Percentiles rank a stretch among this genome's conserved stretches.
These are phyloP conservation scores for Myotisia sp. DNA, from an alignment of 2,329 filamentous ascomycete genomes.

Conservation along the genomic window DNA sequence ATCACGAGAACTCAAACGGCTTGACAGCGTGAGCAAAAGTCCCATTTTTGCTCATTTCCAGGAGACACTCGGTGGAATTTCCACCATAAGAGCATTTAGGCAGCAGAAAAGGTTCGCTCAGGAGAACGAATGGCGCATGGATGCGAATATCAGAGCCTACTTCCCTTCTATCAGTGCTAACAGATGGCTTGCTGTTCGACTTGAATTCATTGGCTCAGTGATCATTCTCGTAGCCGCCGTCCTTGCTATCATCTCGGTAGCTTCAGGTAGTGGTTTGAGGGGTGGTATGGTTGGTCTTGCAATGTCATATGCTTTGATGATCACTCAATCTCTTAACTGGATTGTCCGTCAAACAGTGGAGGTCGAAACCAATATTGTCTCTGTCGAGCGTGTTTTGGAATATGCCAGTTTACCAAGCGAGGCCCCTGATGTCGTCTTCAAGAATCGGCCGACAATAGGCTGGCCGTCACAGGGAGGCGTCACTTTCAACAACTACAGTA, in stretches of 20 bases:
- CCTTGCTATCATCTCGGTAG: conserved; percentile 67
- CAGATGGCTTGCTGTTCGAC: conserved; percentile 83
- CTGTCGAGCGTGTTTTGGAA: conserved; percentile 91
- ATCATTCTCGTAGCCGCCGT: conserved; percentile 81
- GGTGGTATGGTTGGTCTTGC: conserved; percentile 74
- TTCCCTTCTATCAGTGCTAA: conserved; percentile 91
- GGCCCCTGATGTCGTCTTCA: conserved; percentile 83
- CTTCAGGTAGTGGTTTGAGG: conserved; percentile 48
- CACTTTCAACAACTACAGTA: conserved; percentile 85
- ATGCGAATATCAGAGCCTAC: conserved; percentile 85
- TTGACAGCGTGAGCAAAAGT: conserved; percentile 89
- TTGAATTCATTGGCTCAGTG: conserved; percentile 88
- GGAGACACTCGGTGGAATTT: conserved; percentile 84
- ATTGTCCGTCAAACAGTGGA: conserved; percentile 97
- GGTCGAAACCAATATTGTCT: conserved; percentile 99
- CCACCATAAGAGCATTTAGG: conserved; percentile 86
- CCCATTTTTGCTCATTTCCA: conserved; percentile 98
- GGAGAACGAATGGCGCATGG: conserved; percentile 95
- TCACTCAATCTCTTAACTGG: conserved; percentile 96
- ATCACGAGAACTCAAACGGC: conserved; percentile 85
- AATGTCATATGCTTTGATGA: conserved; percentile 95
- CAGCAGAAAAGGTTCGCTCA: conserved; percentile 75
- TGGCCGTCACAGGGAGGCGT: conserved; percentile 87
- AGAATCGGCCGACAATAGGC: conserved; percentile 69
- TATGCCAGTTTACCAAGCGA: conserved; percentile 85